Percentiles rank a stretch among this genome's conserved stretches.
Evolutionary conservation across 352 stramenopile species (phyloP).

Genomic region (Globisporangium echinulatum): DNA sequence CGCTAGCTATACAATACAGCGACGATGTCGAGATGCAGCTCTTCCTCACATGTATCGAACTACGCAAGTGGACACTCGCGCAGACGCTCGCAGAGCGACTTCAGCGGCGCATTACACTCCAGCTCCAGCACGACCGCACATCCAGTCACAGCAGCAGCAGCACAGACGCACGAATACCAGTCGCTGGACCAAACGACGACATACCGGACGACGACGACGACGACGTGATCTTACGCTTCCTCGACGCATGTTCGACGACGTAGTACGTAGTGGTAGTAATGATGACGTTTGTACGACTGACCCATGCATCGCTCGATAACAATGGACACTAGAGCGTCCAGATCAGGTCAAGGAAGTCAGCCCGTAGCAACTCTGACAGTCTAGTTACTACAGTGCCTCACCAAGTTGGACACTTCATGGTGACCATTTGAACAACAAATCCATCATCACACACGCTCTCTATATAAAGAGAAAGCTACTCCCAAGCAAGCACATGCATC

Average conservation of each 20-base stretch:
- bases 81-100: constrained; percentile 23
- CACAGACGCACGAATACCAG: background rate
- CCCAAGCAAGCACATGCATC: constrained; percentile 1
- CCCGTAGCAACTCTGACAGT: background rate
- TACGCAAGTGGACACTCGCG: constrained; percentile 19
- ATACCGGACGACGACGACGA: background rate
- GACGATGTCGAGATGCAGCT: constrained; percentile 17
- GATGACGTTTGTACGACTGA: no score
- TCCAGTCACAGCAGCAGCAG: background rate
- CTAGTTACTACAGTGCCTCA: no score
- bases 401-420: no score
- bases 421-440: no score
- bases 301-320: no score
- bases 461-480: no score
- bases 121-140: background rate
- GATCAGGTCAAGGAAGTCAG: background rate
- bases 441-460: no score
- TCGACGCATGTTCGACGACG: constrained; percentile 8
- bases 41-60: constrained; percentile 18
- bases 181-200: background rate
- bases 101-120: constrained; percentile 7
- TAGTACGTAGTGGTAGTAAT: background rate
- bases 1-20: background rate
- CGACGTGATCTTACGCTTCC: constrained; percentile 9
- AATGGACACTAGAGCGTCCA: background rate